Percentiles rank a stretch among this genome's conserved stretches.
These are phyloP conservation scores for Grosmannia penicillata DNA, from an alignment of 2,329 filamentous ascomycete species.

Conservation along the genomic window DNA sequence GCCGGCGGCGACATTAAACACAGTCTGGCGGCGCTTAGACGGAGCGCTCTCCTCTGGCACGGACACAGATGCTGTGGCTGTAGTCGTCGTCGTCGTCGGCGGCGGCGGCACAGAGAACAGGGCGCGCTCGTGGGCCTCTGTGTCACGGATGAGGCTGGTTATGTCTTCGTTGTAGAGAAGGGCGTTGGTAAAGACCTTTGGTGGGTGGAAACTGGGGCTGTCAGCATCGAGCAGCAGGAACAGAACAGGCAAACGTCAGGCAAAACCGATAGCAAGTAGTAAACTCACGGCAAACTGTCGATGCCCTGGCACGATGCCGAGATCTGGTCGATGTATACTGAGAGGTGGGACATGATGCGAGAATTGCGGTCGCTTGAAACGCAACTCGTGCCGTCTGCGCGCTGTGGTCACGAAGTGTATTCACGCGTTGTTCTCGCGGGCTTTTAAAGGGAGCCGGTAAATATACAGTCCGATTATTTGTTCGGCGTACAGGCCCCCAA, in stretches of 20 bases:
- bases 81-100: constrained; percentile 26
- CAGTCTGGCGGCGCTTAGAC: constrained; percentile 40
- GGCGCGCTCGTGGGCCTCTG: constrained; percentile 84
- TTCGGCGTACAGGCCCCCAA: too few species aligned
- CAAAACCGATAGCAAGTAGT: not conserved
- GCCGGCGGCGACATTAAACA: constrained; percentile 50
- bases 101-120: constrained; percentile 82
- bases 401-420: too few species aligned
- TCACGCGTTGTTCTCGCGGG: too few species aligned
- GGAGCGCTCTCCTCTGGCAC: not conserved
- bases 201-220: constrained; percentile 57
- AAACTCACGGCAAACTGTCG: constrained; percentile 52
- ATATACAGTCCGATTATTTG: too few species aligned
- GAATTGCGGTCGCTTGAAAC: not conserved
- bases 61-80: constrained; percentile 29
- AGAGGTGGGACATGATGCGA: constrained; percentile 49
- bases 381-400: not conserved
- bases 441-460: too few species aligned
- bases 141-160: constrained; percentile 86
- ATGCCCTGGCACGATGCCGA: constrained; percentile 62
- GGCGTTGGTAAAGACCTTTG: constrained; percentile 93
- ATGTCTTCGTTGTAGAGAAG: constrained; percentile 82
- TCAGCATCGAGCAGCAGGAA: not conserved
- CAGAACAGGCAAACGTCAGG: not conserved
- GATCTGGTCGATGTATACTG: constrained; percentile 63